Percentiles rank a stretch among this genome's conserved stretches.
Evolutionary conservation across 768 basidiomycete species (phyloP).

Genomic region (Suillus luteus): DNA sequence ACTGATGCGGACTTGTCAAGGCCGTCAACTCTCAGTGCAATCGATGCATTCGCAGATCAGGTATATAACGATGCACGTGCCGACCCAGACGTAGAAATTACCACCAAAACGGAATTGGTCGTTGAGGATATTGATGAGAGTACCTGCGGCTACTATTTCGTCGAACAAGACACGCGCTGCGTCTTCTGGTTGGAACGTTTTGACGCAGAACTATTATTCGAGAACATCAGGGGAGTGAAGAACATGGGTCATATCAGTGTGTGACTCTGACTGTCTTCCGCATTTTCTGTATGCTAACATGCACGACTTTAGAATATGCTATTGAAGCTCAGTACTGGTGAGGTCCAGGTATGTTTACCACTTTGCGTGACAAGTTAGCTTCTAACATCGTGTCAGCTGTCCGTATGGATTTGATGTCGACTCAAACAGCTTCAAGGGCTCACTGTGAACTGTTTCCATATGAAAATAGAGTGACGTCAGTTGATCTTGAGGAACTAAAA

Average conservation of each 20-base stretch:
- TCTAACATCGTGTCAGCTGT: background rate
- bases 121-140: constrained; percentile 22
- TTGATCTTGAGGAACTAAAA: constrained; percentile 1
- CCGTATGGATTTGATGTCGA: background rate
- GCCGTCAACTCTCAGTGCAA: constrained; percentile 23
- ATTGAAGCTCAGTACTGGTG: constrained; percentile 28
- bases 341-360: background rate
- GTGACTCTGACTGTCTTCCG: constrained; percentile 14
- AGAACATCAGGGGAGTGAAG: constrained; percentile 39
- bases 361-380: background rate
- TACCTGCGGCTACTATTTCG: constrained; percentile 44
- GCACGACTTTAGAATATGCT: constrained; percentile 18
- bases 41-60: constrained; percentile 29
- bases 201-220: constrained; percentile 33
- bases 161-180: constrained; percentile 40
- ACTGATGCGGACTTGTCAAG: constrained; percentile 53
- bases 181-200: constrained; percentile 51
- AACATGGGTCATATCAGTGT: constrained; percentile 43
- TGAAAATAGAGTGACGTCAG: background rate
- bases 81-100: constrained; percentile 28
- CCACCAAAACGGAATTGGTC: constrained; percentile 40
- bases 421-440: constrained; percentile 3
- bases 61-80: constrained; percentile 17
- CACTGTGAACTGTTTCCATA: constrained; percentile 7
- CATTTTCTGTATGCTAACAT: background rate